Evolutionary conservation across 768 basidiomycete species (phyloP).

Genomic region (Phylloporus arenicola): DNA sequence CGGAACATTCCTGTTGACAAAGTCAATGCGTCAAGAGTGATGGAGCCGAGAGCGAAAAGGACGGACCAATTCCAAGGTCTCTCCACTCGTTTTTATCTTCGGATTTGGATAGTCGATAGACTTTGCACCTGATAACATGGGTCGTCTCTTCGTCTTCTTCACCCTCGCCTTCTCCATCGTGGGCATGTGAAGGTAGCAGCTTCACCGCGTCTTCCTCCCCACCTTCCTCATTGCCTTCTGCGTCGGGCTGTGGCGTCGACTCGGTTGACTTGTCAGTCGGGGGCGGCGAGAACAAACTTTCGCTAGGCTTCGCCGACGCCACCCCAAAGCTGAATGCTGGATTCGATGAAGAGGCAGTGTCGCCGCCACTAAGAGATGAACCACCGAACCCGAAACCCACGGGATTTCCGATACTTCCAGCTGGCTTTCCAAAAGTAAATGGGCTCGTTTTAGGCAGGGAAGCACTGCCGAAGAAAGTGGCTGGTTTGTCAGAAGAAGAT

Average conservation of each 20-base stretch:
- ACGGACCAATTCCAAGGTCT: conserved; percentile 64
- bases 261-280: conserved; percentile 25
- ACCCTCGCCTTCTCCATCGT: conserved; percentile 72
- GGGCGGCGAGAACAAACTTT: conserved; percentile 25
- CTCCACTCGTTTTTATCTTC: conserved; percentile 50
- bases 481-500: conserved; percentile 20
- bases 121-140: conserved; percentile 55
- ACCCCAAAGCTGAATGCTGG: conserved; percentile 24
- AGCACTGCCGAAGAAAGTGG: conserved; percentile 26
- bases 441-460: conserved; percentile 21
- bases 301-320: conserved; percentile 16
- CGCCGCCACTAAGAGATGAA: conserved; percentile 16
- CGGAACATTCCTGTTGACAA: conserved; percentile 52
- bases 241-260: conserved; percentile 28
- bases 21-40: background rate
- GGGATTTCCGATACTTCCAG: conserved; percentile 55
- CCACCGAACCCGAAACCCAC: conserved; percentile 51
- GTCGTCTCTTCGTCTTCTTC: conserved; percentile 75
- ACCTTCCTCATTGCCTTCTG: conserved; percentile 19
- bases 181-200: conserved; percentile 27
- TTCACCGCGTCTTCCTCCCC: conserved; percentile 29
- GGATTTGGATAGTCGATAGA: conserved; percentile 53
- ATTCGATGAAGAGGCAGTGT: conserved; percentile 10
- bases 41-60: background rate
- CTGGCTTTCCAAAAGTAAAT: conserved; percentile 29